A percentile compares a stretch with the other conserved stretches of the same genome.
phyloP scores from a whole-genome alignment of 2,329 filamentous ascomycete species.

The Fusarium tanahbumbuense region DNA sequence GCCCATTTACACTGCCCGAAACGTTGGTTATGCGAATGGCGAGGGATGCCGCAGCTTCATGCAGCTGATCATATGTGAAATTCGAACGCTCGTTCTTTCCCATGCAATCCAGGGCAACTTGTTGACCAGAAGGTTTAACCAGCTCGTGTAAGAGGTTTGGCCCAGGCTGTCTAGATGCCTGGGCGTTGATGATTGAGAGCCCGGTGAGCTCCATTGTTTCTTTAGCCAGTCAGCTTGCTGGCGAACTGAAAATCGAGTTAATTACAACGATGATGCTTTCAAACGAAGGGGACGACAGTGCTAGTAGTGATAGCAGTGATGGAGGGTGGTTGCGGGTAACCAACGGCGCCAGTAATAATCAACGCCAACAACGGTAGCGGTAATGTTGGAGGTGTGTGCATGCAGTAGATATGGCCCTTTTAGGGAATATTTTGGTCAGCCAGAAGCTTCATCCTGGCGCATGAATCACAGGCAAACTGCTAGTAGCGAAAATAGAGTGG shows the following conservation, averaged over 20 bases:
- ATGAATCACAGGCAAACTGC: constrained; percentile 37
- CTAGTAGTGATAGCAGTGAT: constrained; percentile 6
- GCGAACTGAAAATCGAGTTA: constrained; percentile 1
- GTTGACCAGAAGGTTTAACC: constrained; percentile 57
- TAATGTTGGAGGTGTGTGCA: constrained; percentile 23
- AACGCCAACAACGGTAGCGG: constrained; percentile 16
- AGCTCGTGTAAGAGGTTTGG: constrained; percentile 67
- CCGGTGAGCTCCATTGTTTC: constrained; percentile 44
- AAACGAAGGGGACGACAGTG: constrained; percentile 1
- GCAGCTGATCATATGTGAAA: constrained; percentile 72
- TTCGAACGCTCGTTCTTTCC: constrained; percentile 45
- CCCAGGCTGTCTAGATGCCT: constrained; percentile 55
- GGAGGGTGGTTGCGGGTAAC: constrained; percentile 26
- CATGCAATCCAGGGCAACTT: constrained; percentile 51
- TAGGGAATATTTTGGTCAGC: constrained; percentile 41
- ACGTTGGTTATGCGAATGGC: constrained; percentile 60
- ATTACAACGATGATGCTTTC: constrained; percentile 11
- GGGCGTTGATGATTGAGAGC: constrained; percentile 61
- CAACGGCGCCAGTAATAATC: constrained; percentile 18
- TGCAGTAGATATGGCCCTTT: constrained; percentile 42
- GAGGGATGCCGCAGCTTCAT: constrained; percentile 66
- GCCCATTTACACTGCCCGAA: constrained; percentile 27
- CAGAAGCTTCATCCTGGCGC: constrained; percentile 40
- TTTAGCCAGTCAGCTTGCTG: constrained; percentile 1
- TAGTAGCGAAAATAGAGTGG: constrained; percentile 45